Percentiles rank a stretch among this genome's conserved stretches.
These are phyloP conservation scores for Forsythia suspensa DNA, from an alignment of 257 asterid species.

Conservation along the genomic window DNA sequence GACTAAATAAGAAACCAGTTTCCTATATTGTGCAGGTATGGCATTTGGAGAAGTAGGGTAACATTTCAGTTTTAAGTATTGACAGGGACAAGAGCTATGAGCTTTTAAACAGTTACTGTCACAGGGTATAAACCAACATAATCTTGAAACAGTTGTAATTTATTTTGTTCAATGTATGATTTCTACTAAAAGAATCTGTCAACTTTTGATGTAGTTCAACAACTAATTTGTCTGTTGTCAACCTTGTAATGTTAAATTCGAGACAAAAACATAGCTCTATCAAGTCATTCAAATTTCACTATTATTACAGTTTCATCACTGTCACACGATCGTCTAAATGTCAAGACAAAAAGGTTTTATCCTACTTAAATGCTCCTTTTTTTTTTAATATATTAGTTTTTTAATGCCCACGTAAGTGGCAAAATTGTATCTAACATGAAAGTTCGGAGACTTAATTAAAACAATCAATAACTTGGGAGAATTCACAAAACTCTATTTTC, in stretches of 20 bases:
- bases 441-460: neutral
- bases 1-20: constrained; percentile 17
- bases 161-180: neutral
- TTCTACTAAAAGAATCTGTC: neutral
- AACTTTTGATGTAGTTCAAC: neutral
- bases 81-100: neutral
- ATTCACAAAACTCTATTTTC: neutral
- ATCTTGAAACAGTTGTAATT: constrained; percentile 9
- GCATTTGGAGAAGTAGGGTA: constrained; percentile 14
- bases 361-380: neutral
- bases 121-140: constrained; percentile 31
- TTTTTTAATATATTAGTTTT: neutral
- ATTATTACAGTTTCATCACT: neutral
- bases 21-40: constrained; percentile 16
- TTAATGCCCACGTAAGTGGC: neutral
- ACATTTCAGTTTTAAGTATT: constrained; percentile 1
- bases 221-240: neutral
- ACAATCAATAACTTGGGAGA: neutral
- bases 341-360: neutral
- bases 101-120: neutral
- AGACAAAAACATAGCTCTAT: neutral
- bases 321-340: neutral
- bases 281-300: neutral
- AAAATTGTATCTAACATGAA: neutral
- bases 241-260: neutral